Conservation (phyloP, 192 early-diverging fungal species). For the Coemansia sp. region DNA sequence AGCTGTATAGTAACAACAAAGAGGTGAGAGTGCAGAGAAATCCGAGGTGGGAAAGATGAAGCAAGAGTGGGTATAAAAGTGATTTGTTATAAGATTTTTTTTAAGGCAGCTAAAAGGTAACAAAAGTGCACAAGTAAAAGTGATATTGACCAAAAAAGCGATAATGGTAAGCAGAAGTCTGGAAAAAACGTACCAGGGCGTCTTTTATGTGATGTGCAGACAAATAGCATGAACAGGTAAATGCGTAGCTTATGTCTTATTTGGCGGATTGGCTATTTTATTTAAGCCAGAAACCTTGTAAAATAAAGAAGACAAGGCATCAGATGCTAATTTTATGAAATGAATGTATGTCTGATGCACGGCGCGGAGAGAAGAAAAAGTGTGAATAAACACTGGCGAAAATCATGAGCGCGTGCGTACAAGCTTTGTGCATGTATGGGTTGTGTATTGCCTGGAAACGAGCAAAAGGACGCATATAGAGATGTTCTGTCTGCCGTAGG, state of each 20-base stretch:
- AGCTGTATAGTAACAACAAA: background rate
- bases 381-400: conserved; percentile 37
- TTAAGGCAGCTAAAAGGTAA: background rate
- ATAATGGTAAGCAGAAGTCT: conserved; percentile 21
- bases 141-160: conserved; percentile 20
- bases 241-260: conserved; percentile 7
- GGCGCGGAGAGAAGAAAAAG: conserved; percentile 28
- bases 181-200: conserved; percentile 5
- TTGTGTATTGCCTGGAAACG: background rate
- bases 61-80: background rate
- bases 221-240: conserved; percentile 19
- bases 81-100: background rate
- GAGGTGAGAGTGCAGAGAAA: background rate
- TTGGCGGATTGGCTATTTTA: conserved; percentile 15
- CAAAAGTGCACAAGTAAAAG: conserved; percentile 9
- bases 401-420: conserved; percentile 40
- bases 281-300: conserved; percentile 22
- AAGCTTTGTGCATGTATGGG: conserved; percentile 8
- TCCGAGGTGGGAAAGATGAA: background rate
- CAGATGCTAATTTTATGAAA: conserved; percentile 51
- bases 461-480: background rate
- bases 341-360: conserved; percentile 42
- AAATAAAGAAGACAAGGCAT: conserved; percentile 36
- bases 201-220: conserved; percentile 8
- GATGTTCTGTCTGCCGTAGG: background rate